A percentile compares a stretch with the other conserved stretches of the same genome.
Evolutionary conservation across 768 basidiomycete species (phyloP).

Genomic region (Punctularia strigosozonata): DNA sequence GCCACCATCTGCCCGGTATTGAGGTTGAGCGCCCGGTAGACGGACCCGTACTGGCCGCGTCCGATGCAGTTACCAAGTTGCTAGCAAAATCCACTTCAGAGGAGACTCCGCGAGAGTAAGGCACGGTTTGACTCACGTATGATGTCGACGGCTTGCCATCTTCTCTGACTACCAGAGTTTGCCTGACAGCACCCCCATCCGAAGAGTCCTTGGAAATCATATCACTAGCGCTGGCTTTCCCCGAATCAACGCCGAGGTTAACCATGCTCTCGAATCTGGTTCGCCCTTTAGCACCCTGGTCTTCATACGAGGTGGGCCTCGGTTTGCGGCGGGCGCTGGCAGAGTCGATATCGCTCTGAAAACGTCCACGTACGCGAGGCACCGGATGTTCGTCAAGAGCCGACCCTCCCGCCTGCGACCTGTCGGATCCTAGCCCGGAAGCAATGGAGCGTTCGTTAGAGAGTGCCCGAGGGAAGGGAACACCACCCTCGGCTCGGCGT

Average conservation of each 20-base stretch:
- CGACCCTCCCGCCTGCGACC: conserved; percentile 7
- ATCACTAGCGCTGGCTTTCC: conserved; percentile 54
- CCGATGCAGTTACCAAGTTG: conserved; percentile 98
- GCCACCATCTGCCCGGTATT: conserved; percentile 97
- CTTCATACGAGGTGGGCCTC: conserved; percentile 61
- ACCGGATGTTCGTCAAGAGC: conserved; percentile 19
- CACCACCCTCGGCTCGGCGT: too few relatives aligned
- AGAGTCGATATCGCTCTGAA: conserved; percentile 66
- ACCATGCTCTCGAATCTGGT: conserved; percentile 69
- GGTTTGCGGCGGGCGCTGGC: conserved; percentile 35
- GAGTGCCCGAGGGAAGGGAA: conserved; percentile 57
- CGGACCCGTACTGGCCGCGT: conserved; percentile 91
- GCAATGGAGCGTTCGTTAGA: conserved; percentile 34
- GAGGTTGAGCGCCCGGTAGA: conserved; percentile 89
- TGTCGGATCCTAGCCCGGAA: conserved; percentile 7
- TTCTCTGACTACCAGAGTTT: conserved; percentile 68
- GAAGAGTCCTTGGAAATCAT: conserved; percentile 46
- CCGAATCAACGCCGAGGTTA: conserved; percentile 40
- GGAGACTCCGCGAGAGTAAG: conserved; percentile 6
- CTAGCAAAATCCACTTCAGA: conserved; percentile 27
- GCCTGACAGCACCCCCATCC: conserved; percentile 53
- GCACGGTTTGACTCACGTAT: conserved; percentile 47
- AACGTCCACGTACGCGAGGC: conserved; percentile 45
- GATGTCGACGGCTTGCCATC: conserved; percentile 70
- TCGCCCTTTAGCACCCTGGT: conserved; percentile 40